Base-by-base conservation (phyloP, 768 basidiomycete genomes). In the Lyophyllum decastes region DNA sequence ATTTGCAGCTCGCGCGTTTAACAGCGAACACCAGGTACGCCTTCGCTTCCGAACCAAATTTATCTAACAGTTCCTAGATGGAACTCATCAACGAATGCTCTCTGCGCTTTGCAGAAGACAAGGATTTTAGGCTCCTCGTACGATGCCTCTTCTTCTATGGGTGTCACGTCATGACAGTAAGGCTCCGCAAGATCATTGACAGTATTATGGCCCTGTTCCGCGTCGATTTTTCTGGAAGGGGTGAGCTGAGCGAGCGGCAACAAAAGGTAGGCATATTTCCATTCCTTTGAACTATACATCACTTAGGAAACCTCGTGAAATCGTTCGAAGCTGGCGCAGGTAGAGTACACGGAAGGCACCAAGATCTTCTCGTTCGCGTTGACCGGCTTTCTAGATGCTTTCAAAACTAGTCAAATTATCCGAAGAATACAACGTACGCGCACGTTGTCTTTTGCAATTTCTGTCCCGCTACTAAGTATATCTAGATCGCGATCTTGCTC, bases 151-250 rank as follows among this genome's bases (percentile, higher is more conserved):
- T 33, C 14, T 57, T 43, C 34, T 22, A 24, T 38, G 24, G 47
- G 50, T 12, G n/a, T 47, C 34, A 10, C 14, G 43, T 34, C 49
- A 50, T 69, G 41, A 72, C 35, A 27, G 22, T 56, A 25, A 19
- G 34, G 33, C 41, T 45, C 55, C 5, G n/a, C n/a, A 66, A 96
- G 89, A 94, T 98, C 57, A 84, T 98, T 34, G 96, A 98, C 70
- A 95, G 92, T 64, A 95, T 98, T 59, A 96, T 98, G 93, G 96
- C 95, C 26, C 81, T 96, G 6, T 98, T 98, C 72, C 86, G 94
- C 19, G 92, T 94, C 44, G 95, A 98, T 72, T 98, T 79, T 70
- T 92, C 92, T 3, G 95, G 95, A 21, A 79, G 95, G 77, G 96
- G 95, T 27, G 96, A 97, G 70, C 74, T 97, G 40, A 95, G 94